Evolutionary conservation across 495 filamentous ascomycete species (phyloP).

Genomic region (Xanthoparmelia taractica): DNA sequence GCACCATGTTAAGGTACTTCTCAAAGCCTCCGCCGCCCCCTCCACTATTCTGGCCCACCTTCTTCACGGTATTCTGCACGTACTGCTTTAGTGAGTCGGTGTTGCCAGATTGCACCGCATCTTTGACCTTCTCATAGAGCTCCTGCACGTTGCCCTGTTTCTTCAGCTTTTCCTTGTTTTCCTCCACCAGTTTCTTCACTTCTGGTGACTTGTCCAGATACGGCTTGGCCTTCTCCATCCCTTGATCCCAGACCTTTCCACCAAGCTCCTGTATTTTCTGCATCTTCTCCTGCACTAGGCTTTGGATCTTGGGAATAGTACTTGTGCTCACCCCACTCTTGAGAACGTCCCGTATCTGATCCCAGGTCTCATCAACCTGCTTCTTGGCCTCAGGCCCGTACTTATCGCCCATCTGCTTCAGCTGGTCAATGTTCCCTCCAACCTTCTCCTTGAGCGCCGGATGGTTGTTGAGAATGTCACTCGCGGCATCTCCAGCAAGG

Average conservation of each 20-base stretch:
- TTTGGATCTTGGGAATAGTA: slow-evolving; percentile 45
- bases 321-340: slow-evolving; percentile 43
- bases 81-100: slow-evolving; percentile 50
- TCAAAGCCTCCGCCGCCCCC: slow-evolving; percentile 35
- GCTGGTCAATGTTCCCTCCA: slow-evolving; percentile 51
- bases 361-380: slow-evolving; percentile 57
- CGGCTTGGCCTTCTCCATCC: slow-evolving; percentile 51
- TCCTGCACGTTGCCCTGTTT: slow-evolving; percentile 46
- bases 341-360: slow-evolving; percentile 49
- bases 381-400: slow-evolving; percentile 64
- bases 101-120: slow-evolving; percentile 47
- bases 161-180: slow-evolving; percentile 54
- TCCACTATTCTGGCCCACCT: slow-evolving; percentile 42
- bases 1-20: slow-evolving; percentile 45
- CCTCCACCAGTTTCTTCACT: slow-evolving; percentile 54
- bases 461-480: slow-evolving; percentile 56
- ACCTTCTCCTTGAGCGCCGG: slow-evolving; percentile 59
- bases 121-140: slow-evolving; percentile 46
- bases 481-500: slow-evolving; percentile 47
- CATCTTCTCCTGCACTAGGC: slow-evolving; percentile 57
- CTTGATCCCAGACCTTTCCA: slow-evolving; percentile 57
- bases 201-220: slow-evolving; percentile 59
- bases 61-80: slow-evolving; percentile 44
- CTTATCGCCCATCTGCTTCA: slow-evolving; percentile 55
- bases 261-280: slow-evolving; percentile 53